Base-by-base conservation (phyloP, 148 eudicot species). In the Tetragonia tetragonoides region DNA sequence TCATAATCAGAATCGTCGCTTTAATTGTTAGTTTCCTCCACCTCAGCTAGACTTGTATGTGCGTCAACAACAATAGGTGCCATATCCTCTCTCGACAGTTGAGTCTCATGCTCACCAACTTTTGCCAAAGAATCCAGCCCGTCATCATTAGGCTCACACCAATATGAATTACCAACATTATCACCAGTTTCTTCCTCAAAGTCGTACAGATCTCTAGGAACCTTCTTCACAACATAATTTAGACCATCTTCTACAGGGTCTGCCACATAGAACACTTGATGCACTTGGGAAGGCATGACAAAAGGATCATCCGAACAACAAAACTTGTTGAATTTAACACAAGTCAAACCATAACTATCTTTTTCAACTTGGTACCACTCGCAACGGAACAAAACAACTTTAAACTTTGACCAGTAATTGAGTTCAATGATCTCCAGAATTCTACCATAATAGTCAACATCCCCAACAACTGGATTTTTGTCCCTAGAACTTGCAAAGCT, bases 401-500 rank as follows among this genome's bases (percentile, higher is more conserved):
- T 54, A n/a, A 68, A 77, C 41, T 77, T 40, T 0, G 72, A 68
- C 54, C 41, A 73, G 39, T 66, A 78, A 34, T 78, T 47, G 3
- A 81, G 38, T 28, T 81, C 84, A 72, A 81, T 65, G 5, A 81
- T 81, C 14, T 81, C 83, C 12, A 44, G 2, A 0, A 51, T 51
- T 37, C 49, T n/a, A 17, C 68, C 62, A 54, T n/a, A 81, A 51
- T 76, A 71, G 0, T 23, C 38, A n/a, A 76, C 79, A 9, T 81
- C 76, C 0, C 75, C 78, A 6, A 20, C 21, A 18, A 70, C 41
- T 2, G 74, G 82, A 74, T 80, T 65, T 74, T 68, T 42, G 21
- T 80, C 66, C 59, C 40, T 66, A 0, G 80, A 18, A 18, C 83
- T 81, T 16, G 83, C 83, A 76, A 81, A 76, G 38, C 76, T 70